Base-by-base conservation (phyloP, 2,329 filamentous ascomycete species). In the Cladosporium sp. region DNA sequence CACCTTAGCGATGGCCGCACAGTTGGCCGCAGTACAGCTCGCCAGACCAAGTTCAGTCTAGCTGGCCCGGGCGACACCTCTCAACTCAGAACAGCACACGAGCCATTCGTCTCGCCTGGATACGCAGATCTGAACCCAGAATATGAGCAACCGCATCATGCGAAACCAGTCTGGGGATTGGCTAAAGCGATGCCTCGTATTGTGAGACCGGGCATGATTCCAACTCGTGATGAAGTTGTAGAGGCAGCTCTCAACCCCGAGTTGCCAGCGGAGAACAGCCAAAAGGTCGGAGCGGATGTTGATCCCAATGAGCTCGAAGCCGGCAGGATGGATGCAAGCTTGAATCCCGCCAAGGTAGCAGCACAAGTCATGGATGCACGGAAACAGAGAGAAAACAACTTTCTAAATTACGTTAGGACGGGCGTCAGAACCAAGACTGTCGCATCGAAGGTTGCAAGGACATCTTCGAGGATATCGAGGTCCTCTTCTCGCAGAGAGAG, bases 181-280 rank as follows among this genome's bases (percentile, higher is more conserved):
- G 83, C 82, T 3, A 83, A 84, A 68, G 83, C 84, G 7, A 71
- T 86, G 28, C 84, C 84, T 34, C 83, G 83, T 67, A 83, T 85
- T 0, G 77, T 86, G 61, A 78, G 84, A 43, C 77, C 81, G 23
- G 83, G 83, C 13, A 86, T 85, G 84, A 79, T 84, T 1, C 82
- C 82, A 0, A 79, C 80, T 0, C 64, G 63, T 43, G 62, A 64
- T 8, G 72, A 73, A 54, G 64, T 72, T 74, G 74, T 64, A 76
- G 77, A 46, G 77, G 81, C 66, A 63, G 54, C 69, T 21, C 30
- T 66, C 26, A 64, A 68, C n/a, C 53, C 69, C 16, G 65, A 72
- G 21, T 32, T 71, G 21, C 72, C 72, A 13, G 68, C 63, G 14
- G 69, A 71, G 64, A 68, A 73, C 23, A 69, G 65, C 13, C 66